Evolutionary conservation across 176 grass and related monocot genomes (phyloP), one percentile per base, ranked within the genome.

Genomic region (Hsuehochloa calcarea): DNA sequence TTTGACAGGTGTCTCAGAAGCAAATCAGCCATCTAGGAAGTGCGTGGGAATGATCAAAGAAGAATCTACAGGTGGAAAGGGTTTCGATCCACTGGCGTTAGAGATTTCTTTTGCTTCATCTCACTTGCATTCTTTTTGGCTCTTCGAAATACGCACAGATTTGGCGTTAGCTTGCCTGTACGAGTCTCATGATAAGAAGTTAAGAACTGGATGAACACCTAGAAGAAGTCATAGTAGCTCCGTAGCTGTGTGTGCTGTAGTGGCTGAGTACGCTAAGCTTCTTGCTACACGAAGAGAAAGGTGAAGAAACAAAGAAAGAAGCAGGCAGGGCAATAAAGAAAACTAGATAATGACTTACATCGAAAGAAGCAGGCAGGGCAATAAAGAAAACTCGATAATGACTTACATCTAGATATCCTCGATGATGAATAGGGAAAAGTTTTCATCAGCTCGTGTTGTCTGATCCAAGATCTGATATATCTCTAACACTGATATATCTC

Each of bases 381-480:
- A 56, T 8, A 22, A 56, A 22, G 20, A 56, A 56, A 59, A 26
- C 5, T 37, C 8, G 41, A 49, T 23, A 20, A 73, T 10, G 58
- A 35, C 22, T 59, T 59, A 1, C 5, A 59, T 25, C 8, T 59
- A 59, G 56, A 25, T 59, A 11, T 25, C 55, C 10, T 49, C 8
- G 40, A 49, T 23, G 41, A 73, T 6, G 58, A 23, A 44, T 31
- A 15, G 14, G 22, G 13, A 38, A 45, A 62, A 17, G 55, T 23
- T 38, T 23, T 55, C 23, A 39, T 29, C 23, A 60, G 49, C 78
- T 69, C 19, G 13, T 29, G 51, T 12, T 45, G 10, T 69, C 12
- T 70, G 83, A 78, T 77, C 31, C 72, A 25, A 78, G 65, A 70
- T 78, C 51, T 17, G 51, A n/a, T n/a, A n/a, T n/a, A n/a, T n/a